Base-by-base conservation (phyloP, 371 early-diverging fungal species). In the Mucor indicus region DNA sequence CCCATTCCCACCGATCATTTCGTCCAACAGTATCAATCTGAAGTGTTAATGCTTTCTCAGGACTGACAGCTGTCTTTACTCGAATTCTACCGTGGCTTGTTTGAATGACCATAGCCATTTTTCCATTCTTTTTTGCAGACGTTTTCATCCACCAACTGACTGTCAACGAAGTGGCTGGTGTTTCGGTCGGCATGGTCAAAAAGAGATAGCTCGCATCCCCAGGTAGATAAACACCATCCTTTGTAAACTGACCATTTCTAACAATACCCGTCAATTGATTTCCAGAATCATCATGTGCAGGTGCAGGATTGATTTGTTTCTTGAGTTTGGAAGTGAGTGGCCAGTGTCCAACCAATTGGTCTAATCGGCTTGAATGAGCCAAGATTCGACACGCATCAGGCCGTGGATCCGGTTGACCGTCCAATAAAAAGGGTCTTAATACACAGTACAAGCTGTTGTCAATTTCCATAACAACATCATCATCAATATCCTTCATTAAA, bases 91-190 rank as follows among this genome's bases (percentile, higher is more conserved):
- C 64, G 20, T 59, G 43, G 7, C 72, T 66, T 10, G 68, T 70
- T 30, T 72, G 73, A 6, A 76, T 46, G 17, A 68, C 66, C 53
- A 72, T 45, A 0, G 69, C 72, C 55, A 60, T 60, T 17, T 40
- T 29, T 11, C 61, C 61, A 43, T 56, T 45, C 11, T 58, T 49
- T 25, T 41, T 52, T 6, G 29, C 54, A 0, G 47, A 15, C 16
- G 67, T 61, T 40, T 65, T 67, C 72, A 76, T 72, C 69, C 71
- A 67, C 70, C 72, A 76, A 19, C 66, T 64, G 1, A 76, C 69
- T 10, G 73, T 70, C 29, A 76, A 15, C 5, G 54, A 25, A 10
- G 56, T 46, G 22, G 46, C 33, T 0, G 52, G 47, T 6, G 58
- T 62, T 27, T 57, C 52, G 4, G 51, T 57, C 2, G 77, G 77